Base-by-base conservation (phyloP, 2,329 filamentous ascomycete species). In the Chaetothyriales sp. region DNA sequence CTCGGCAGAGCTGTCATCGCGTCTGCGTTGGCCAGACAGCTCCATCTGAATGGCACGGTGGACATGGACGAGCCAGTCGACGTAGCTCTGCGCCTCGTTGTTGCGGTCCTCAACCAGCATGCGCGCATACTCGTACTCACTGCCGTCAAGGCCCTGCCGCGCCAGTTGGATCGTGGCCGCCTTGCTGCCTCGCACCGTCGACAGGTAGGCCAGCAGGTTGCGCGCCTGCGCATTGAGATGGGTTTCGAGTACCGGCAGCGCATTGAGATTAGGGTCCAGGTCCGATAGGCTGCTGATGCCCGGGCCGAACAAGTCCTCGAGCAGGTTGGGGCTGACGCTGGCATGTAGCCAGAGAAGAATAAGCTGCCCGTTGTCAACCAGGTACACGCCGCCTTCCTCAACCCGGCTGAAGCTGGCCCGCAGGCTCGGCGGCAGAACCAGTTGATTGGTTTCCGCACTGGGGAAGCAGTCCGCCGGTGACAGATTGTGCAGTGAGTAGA, bases 81-180 rank as follows among this genome's bases (percentile, higher is more conserved):
- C 92, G 68, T 96, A 98, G 64, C 86, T 94, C 70, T 94, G 89
- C 36, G 92, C 92, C 70, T 98, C 92, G 59, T 95, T 95, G 66
- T 96, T 96, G 57, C 92, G 79, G 64, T 98, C 92, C 69, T 98
- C 92, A 28, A 95, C 81, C 58, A 98, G 68, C 68, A 93, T 73
- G 49, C 89, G 75, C 6, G 92, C 92, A 72, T 96, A 98, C 67
- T 98, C 92, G 62, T 88, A 96, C 67, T 98, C 92, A 2, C 89
- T 86, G 0, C 92, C 92, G 63, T 98, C 92, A 3, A 96, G 75
- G 0, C 89, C 89, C 68, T 96, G 92, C 52, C 92, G 73, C 6
- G 92, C 92, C 46, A 98, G 74, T 68, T 96, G 92, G 46, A 98
- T 78, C 1, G 86, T 86, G 53, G 95, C 71, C 19, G 85, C 86